These are phyloP conservation scores for Dicorynia guianensis DNA, from an alignment of 306 rosid genomes.

Conservation along the genomic window DNA sequence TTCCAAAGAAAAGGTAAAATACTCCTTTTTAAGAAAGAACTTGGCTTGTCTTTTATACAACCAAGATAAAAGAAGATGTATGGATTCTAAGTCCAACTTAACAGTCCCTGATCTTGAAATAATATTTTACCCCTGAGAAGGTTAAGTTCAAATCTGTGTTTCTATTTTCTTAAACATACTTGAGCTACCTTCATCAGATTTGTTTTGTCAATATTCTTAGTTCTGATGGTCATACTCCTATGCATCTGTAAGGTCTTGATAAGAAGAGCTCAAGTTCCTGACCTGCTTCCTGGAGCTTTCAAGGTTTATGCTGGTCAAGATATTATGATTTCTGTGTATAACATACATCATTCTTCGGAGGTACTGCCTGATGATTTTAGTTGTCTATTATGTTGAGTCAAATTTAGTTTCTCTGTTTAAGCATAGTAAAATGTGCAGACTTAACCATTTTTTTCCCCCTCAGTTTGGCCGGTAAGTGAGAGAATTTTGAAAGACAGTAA, in stretches of 20 bases:
- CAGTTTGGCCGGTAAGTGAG: neutral
- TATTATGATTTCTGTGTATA: conserved; percentile 96
- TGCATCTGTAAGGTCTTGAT: conserved; percentile 74
- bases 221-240: conserved; percentile 20
- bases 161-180: conserved; percentile 23
- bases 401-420: conserved; percentile 27
- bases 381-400: conserved; percentile 25
- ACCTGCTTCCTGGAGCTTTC: conserved; percentile 85
- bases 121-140: too few relatives aligned
- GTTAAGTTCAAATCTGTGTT: neutral
- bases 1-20: too few relatives aligned
- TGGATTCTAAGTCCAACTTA: too few relatives aligned
- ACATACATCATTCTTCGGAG: conserved; percentile 91
- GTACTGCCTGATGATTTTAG: conserved; percentile 45
- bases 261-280: conserved; percentile 92
- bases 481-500: conserved; percentile 19
- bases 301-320: conserved; percentile 92
- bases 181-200: conserved; percentile 21
- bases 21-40: neutral
- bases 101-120: too few relatives aligned
- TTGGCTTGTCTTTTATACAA: too few relatives aligned
- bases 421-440: neutral
- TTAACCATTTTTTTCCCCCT: neutral
- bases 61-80: too few relatives aligned
- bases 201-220: conserved; percentile 2